phyloP scores from a whole-genome alignment of 352 stramenopile genomes.

The Sclerospora graminicola region DNA sequence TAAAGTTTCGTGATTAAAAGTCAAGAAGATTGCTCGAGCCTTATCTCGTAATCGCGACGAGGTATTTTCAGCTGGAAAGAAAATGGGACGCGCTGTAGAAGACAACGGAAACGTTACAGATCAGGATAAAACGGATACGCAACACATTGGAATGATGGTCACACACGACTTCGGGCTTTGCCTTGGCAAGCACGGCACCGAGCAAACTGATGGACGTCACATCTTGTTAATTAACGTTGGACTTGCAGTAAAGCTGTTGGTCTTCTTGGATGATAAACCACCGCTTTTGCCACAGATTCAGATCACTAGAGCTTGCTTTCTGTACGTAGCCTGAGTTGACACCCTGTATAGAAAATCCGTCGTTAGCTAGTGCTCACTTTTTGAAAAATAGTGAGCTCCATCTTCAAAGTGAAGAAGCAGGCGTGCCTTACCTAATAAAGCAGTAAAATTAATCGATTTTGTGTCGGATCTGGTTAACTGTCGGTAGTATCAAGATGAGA shows the following conservation, averaged over 20 bases:
- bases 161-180: conserved; percentile 61
- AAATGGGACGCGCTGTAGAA: conserved; percentile 43
- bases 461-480: conserved; percentile 22
- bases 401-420: no score
- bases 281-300: conserved; percentile 71
- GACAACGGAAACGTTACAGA: background rate
- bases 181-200: conserved; percentile 62
- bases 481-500: conserved; percentile 56
- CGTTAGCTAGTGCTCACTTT: background rate
- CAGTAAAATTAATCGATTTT: conserved; percentile 47
- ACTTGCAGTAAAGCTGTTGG: conserved; percentile 81
- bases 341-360: conserved; percentile 20
- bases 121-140: background rate
- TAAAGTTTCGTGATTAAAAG: background rate
- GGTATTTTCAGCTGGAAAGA: conserved; percentile 75
- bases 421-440: conserved; percentile 60
- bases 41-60: conserved; percentile 59
- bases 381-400: no score
- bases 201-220: conserved; percentile 75
- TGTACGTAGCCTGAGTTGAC: conserved; percentile 71
- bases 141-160: background rate
- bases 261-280: conserved; percentile 85
- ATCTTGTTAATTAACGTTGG: conserved; percentile 67
- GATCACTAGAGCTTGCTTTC: conserved; percentile 69
- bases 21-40: background rate